These are phyloP conservation scores for Populus alba DNA, from an alignment of 345 rosid species.

Conservation along the genomic window DNA sequence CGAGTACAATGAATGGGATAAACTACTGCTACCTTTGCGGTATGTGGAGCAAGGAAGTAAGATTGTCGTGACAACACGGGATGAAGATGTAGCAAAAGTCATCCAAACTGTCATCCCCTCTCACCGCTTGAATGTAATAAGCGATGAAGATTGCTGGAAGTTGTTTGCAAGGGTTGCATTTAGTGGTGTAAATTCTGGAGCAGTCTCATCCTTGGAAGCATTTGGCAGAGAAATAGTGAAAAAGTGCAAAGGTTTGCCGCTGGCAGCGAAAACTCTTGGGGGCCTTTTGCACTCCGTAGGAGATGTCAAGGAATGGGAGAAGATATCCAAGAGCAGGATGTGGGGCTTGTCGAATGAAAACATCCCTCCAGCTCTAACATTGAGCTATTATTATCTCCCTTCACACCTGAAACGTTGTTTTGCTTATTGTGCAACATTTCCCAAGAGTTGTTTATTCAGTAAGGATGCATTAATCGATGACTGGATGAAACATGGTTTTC, in stretches of 20 bases:
- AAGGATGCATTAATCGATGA: too few species aligned
- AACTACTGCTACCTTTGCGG: background rate
- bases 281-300: constrained; percentile 1
- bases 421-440: too few species aligned
- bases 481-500: constrained; percentile 21
- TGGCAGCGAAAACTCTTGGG: constrained; percentile 9
- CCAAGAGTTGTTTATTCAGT: too few species aligned
- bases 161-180: constrained; percentile 11
- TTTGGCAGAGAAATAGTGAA: constrained; percentile 14
- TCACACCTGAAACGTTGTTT: too few species aligned
- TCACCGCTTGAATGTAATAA: background rate
- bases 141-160: constrained; percentile 10
- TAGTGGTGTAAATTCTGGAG: background rate
- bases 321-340: constrained; percentile 7
- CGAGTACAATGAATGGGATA: background rate
- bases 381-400: too few species aligned
- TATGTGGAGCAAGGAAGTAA: background rate
- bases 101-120: background rate
- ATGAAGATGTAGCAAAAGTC: background rate
- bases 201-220: background rate
- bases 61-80: constrained; percentile 1
- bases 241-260: constrained; percentile 11
- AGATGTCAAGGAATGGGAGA: constrained; percentile 3
- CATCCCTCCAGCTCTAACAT: constrained; percentile 12
- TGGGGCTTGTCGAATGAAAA: background rate